phyloP scores from a whole-genome alignment of 2,329 filamentous ascomycete species.

The Cryphonectria carpinicola region DNA sequence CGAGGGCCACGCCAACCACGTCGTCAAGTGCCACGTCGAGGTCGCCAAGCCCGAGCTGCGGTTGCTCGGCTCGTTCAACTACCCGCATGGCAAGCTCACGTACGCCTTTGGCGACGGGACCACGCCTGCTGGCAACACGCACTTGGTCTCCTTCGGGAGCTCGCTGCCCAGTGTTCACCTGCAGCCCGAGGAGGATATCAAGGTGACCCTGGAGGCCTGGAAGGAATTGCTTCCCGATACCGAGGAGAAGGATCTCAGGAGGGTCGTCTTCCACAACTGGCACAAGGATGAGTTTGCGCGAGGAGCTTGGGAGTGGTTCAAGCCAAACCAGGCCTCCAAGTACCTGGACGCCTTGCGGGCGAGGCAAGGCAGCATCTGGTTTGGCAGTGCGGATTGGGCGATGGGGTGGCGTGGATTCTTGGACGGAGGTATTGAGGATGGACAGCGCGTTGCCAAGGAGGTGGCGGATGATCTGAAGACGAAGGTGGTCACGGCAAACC shows the following conservation, averaged over 20 bases:
- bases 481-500: background rate
- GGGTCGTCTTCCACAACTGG: slow-evolving; percentile 26
- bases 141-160: too few relatives aligned
- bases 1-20: too few relatives aligned
- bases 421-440: slow-evolving; percentile 26
- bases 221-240: slow-evolving; percentile 14
- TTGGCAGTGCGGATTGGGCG: slow-evolving; percentile 27
- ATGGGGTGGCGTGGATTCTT: slow-evolving; percentile 27
- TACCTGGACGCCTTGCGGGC: slow-evolving; percentile 21
- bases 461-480: slow-evolving; percentile 17
- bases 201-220: slow-evolving; percentile 40
- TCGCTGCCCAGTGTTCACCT: too few relatives aligned
- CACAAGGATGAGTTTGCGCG: slow-evolving; percentile 25
- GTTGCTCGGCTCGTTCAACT: too few relatives aligned
- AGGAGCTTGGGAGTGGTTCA: slow-evolving; percentile 27
- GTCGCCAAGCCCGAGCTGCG: too few relatives aligned
- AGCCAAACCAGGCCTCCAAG: slow-evolving; percentile 22
- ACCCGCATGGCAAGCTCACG: too few relatives aligned
- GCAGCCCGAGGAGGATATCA: too few relatives aligned
- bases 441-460: slow-evolving; percentile 25
- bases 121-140: too few relatives aligned
- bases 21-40: too few relatives aligned
- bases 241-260: slow-evolving; percentile 35
- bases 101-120: too few relatives aligned
- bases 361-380: slow-evolving; percentile 22